Evolutionary conservation across 2,329 filamentous ascomycete genomes (phyloP).

Genomic region (Ceratocystiopsis minuta): DNA sequence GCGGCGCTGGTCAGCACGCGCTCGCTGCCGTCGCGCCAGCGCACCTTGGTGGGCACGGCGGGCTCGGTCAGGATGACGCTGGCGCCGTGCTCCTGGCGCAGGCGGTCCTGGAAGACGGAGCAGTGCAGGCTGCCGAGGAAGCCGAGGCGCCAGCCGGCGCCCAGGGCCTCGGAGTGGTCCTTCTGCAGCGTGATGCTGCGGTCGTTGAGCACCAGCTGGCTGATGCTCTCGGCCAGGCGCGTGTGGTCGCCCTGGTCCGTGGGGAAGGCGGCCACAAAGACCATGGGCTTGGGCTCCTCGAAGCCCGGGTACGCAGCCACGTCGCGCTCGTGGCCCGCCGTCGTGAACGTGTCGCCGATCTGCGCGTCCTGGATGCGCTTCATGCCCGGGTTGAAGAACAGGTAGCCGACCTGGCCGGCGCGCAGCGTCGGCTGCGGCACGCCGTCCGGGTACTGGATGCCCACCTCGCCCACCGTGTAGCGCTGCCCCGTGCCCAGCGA

Average conservation of each 20-base stretch:
- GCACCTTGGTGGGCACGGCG: constrained; percentile 76
- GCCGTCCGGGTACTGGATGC: constrained; percentile 84
- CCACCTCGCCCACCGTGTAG: constrained; percentile 90
- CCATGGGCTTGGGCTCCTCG: constrained; percentile 95
- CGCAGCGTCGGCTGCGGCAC: constrained; percentile 64
- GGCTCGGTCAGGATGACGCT: constrained; percentile 95
- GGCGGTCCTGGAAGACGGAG: constrained; percentile 93
- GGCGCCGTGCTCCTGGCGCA: constrained; percentile 84
- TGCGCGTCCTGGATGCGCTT: constrained; percentile 91
- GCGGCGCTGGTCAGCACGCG: constrained; percentile 70
- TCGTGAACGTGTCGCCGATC: constrained; percentile 88
- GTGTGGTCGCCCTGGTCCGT: constrained; percentile 78
- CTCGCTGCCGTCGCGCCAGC: constrained; percentile 62
- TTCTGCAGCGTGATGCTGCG: constrained; percentile 87
- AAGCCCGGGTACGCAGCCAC: constrained; percentile 81
- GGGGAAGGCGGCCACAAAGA: constrained; percentile 92
- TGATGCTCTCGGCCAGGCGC: constrained; percentile 82
- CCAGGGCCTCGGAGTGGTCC: constrained; percentile 83
- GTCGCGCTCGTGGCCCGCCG: constrained; percentile 52
- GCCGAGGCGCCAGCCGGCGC: constrained; percentile 82
- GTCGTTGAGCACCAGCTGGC: constrained; percentile 85
- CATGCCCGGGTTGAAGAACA: constrained; percentile 97
- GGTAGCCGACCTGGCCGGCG: constrained; percentile 88
- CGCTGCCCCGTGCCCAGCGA: constrained; percentile 78
- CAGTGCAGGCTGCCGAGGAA: constrained; percentile 95